Base-by-base conservation (phyloP, 148 eudicot genomes). In the Simmondsia chinensis region DNA sequence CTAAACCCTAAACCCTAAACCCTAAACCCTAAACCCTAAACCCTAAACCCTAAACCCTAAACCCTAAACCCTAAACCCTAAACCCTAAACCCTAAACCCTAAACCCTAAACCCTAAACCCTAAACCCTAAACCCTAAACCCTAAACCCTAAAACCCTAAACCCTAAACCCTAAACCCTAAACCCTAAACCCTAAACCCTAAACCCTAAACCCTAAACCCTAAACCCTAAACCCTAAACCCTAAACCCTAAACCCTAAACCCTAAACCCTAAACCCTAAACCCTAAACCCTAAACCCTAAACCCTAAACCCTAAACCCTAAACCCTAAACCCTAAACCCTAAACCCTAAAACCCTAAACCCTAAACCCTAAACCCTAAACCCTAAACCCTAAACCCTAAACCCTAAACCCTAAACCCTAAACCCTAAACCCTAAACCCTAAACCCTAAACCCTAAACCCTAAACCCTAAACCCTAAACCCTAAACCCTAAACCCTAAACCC, bases 131-230 rank as follows among this genome's bases (percentile, higher is more conserved):
- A 53, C 48, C 60, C 60, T 44, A 44, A 55, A 55, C 50, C 60
- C 51, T 33, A 52, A 54, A 54, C 59, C 59, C 59, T 42, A 22
- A 54, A 54, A 43, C 59, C 59, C 50, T 31, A 54, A 54, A 54
- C 60, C 60, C 59, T 32, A 54, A 54, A 54, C 59, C 59, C 59
- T 42, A 40, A 54, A 42, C 59, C 59, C 59, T 54, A 54, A 54
- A 54, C 59, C 59, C 59, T 44, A 43, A 54, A 54, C 59, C 59
- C 59, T 42, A 54, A 54, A 54, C 59, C 59, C 49, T 31, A 51
- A 54, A 54, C 59, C 59, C 59, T 32, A 42, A 54, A 54, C 59
- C 59, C 43, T 20, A 54, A 54, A 21, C 59, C 59, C 33, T 20
- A 53, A 53, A 19, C 51, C 51, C 25, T 6, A 46, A 47, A 30